Evolutionary conservation across 306 rosid species (phyloP), one percentile per base, ranked within the genome.

Genomic region (Hippophae tibetana): DNA sequence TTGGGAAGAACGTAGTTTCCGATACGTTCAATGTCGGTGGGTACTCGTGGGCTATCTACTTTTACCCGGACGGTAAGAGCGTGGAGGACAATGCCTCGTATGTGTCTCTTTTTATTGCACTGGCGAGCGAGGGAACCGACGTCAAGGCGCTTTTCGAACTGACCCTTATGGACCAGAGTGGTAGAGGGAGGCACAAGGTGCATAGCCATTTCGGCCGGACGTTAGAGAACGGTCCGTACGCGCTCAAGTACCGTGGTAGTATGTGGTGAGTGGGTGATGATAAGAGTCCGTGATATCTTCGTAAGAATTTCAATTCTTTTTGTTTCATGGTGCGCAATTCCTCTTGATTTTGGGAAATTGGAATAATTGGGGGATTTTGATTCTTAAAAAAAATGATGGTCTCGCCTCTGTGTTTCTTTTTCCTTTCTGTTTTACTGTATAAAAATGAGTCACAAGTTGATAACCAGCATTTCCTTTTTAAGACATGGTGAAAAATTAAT

Each of bases 91-190:
- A 81, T 83, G 94, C 86, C 10, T 57, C 78, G 40, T 81, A 86
- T 42, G 95, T 83, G 1, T 89, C 97, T 11, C 79, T 89, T 8
- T 89, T 89, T 68, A 89, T 89, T 52, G 97, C 95, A 3, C 81
- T 89, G 11, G 97, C 95, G 6, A 89, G 95, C 63, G 97, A 85
- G 13, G 97, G 95, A 5, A 81, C 89, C 43, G 97, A 89, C 52
- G 95, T 89, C 58, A 79, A 89, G 64, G 97, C 97, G 0, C 80
- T 89, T 26, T 89, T 89, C 46, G 97, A 89, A 69, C 47, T 89
- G 72, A 89, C 90, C 47, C 95, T 89, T 64, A 65, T 89, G 84
- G 97, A 89, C 62, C 97, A 89, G 87, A 89, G 97, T 42, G 97
- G 97, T 43, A 86, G 77, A 51, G 95, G 70, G 83, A 83, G 89